phyloP scores from a whole-genome alignment of 306 rosid species.

The Lablab purpureus region DNA sequence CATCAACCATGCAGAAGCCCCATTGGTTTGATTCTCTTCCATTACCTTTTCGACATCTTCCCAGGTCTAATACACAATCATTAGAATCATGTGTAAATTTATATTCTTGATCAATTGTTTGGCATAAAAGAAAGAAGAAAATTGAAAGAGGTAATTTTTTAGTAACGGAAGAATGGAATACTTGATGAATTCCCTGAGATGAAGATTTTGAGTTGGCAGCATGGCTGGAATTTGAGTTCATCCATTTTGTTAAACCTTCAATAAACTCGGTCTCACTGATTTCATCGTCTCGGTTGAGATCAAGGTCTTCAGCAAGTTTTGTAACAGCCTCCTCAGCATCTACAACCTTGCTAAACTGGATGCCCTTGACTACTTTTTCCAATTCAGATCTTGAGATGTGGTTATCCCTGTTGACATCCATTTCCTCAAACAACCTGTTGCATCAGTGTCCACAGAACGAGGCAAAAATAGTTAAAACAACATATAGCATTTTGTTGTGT shows the following conservation, averaged over 20 bases:
- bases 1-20: slow-evolving; percentile 48
- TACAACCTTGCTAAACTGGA: slow-evolving; percentile 43
- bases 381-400: slow-evolving; percentile 50
- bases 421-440: slow-evolving; percentile 53
- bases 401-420: slow-evolving; percentile 42
- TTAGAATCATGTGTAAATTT: slow-evolving; percentile 15
- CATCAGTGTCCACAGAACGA: slow-evolving; percentile 13
- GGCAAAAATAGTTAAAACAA: background rate
- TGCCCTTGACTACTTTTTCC: slow-evolving; percentile 41
- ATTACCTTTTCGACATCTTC: slow-evolving; percentile 58
- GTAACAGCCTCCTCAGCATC: slow-evolving; percentile 45
- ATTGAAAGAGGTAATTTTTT: background rate
- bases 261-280: slow-evolving; percentile 52
- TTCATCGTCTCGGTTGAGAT: slow-evolving; percentile 48
- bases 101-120: slow-evolving; percentile 1
- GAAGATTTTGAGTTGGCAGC: slow-evolving; percentile 23
- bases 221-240: slow-evolving; percentile 39
- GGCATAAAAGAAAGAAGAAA: slow-evolving; percentile 14
- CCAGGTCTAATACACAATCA: slow-evolving; percentile 53
- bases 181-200: slow-evolving; percentile 46
- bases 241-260: slow-evolving; percentile 51
- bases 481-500: background rate
- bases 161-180: slow-evolving; percentile 34
- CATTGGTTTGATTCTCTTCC: slow-evolving; percentile 49
- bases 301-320: slow-evolving; percentile 54